Evolutionary conservation across 495 filamentous ascomycete species (phyloP).

Genomic region (Lasiosphaeria hispida): DNA sequence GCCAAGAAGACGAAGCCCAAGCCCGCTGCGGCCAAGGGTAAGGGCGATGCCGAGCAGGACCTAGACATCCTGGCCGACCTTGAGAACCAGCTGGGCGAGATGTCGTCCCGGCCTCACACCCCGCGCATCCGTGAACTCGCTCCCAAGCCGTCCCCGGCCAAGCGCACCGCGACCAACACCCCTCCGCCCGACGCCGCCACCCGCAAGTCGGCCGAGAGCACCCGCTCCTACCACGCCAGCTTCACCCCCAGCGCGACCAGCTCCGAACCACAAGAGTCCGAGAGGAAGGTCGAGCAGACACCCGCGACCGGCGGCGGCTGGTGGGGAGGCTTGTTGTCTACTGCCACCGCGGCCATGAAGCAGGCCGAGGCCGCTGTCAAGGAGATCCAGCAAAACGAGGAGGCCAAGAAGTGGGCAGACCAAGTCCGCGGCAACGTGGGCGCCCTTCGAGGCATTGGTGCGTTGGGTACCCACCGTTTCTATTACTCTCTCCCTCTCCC

Average conservation of each 20-base stretch:
- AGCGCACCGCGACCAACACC: conserved; percentile 56
- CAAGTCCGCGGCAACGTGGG: conserved; percentile 92
- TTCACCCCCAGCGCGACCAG: conserved; percentile 52
- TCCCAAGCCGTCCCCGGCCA: conserved; percentile 52
- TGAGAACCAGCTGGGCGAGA: conserved; percentile 65
- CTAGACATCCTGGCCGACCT: conserved; percentile 80
- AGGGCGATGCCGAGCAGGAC: conserved; percentile 47
- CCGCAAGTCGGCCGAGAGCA: conserved; percentile 74
- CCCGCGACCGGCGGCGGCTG: conserved; percentile 63
- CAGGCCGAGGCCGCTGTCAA: conserved; percentile 91
- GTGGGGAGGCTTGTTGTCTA: conserved; percentile 85
- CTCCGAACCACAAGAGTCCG: conserved; percentile 51
- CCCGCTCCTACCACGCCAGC: conserved; percentile 60
- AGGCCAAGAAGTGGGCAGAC: conserved; percentile 92
- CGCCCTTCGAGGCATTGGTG: conserved; percentile 77
- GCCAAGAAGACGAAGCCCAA: conserved; percentile 46
- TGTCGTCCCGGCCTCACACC: conserved; percentile 74
- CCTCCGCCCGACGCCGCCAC: conserved; percentile 52
- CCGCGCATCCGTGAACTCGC: conserved; percentile 67
- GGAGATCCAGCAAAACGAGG: conserved; percentile 93
- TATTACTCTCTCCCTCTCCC: conserved; percentile 5
- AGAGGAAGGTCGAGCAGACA: conserved; percentile 42
- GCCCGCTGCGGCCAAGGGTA: conserved; percentile 48
- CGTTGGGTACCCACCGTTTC: conserved; percentile 16
- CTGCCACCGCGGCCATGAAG: conserved; percentile 80